A percentile compares a stretch with the other conserved stretches of the same genome.
These are phyloP conservation scores for Taphrina betulina DNA, from an alignment of 1,139 yeast genomes.

Conservation along the genomic window DNA sequence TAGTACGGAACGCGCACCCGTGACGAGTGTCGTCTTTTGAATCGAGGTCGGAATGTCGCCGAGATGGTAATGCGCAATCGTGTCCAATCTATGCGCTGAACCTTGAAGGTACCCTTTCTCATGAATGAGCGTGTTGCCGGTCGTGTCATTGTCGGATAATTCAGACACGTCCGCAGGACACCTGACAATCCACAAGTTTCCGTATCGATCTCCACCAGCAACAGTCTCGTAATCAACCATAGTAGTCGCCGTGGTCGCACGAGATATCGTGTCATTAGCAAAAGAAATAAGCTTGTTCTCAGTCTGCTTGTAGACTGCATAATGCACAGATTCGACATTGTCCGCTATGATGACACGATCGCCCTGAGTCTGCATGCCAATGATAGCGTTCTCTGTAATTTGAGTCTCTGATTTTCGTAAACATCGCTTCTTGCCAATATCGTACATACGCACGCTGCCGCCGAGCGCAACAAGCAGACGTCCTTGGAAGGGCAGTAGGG, in stretches of 20 bases:
- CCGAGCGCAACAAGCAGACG: conserved; percentile 61
- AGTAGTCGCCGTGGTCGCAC: conserved; percentile 63
- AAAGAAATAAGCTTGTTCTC: conserved; percentile 60
- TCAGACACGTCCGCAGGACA: conserved; percentile 52
- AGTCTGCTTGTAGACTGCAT: conserved; percentile 54
- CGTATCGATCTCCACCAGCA: conserved; percentile 86
- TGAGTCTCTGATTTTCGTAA: conserved; percentile 56
- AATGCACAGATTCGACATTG: conserved; percentile 59
- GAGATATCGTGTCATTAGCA: conserved; percentile 65
- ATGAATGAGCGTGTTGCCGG: conserved; percentile 45
- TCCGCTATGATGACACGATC: conserved; percentile 69
- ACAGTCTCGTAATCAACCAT: conserved; percentile 73
- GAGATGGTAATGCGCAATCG: conserved; percentile 61
- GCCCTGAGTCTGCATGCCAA: conserved; percentile 56
- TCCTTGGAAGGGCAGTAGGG: conserved; percentile 60
- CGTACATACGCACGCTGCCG: conserved; percentile 60
- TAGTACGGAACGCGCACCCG: conserved; percentile 66
- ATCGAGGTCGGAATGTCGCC: conserved; percentile 72
- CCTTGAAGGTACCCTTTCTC: conserved; percentile 52
- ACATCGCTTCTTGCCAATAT: conserved; percentile 75
- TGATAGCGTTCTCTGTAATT: conserved; percentile 50
- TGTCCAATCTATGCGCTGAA: conserved; percentile 54
- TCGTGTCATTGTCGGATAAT: conserved; percentile 54
- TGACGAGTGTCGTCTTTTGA: conserved; percentile 52
- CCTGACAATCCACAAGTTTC: conserved; percentile 70